Conservation (phyloP, 805 yeast species). For the Komagataella phaffii region DNA sequence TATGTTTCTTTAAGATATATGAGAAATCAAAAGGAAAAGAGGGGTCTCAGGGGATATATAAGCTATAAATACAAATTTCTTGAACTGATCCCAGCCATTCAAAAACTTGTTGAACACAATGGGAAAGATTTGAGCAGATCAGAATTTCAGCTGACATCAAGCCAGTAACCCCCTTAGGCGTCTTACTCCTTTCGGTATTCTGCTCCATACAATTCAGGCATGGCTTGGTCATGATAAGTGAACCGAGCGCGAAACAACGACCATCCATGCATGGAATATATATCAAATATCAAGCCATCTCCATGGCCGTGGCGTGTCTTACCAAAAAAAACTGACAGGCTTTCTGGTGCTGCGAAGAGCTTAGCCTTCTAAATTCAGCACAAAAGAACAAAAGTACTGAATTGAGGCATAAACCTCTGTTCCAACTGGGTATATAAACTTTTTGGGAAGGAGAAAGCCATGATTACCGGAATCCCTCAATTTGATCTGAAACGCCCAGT, state of each 20-base stretch:
- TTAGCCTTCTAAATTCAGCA: slow-evolving; percentile 10
- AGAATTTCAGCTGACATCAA: background rate
- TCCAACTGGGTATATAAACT: slow-evolving; percentile 65
- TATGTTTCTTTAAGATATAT: too few relatives aligned
- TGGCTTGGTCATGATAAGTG: background rate
- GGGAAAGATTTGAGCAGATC: background rate
- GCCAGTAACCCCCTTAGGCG: background rate
- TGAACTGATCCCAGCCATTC: background rate
- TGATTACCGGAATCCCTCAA: slow-evolving; percentile 72
- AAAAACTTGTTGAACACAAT: background rate
- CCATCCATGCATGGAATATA: background rate
- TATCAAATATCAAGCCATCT: background rate
- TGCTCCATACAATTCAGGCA: background rate
- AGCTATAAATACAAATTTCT: background rate
- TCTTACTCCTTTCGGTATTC: background rate
- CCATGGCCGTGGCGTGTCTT: background rate
- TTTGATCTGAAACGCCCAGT: slow-evolving; percentile 77
- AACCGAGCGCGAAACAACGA: background rate
- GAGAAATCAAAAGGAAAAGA: background rate
- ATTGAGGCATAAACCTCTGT: slow-evolving; percentile 58
- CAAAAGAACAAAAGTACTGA: slow-evolving; percentile 48
- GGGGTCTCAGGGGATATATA: background rate
- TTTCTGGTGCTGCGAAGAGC: background rate
- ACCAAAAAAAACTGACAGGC: background rate
- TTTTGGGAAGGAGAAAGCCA: slow-evolving; percentile 68